Base-by-base conservation (phyloP, 2,329 filamentous ascomycete species). In the Diatrype stigma region DNA sequence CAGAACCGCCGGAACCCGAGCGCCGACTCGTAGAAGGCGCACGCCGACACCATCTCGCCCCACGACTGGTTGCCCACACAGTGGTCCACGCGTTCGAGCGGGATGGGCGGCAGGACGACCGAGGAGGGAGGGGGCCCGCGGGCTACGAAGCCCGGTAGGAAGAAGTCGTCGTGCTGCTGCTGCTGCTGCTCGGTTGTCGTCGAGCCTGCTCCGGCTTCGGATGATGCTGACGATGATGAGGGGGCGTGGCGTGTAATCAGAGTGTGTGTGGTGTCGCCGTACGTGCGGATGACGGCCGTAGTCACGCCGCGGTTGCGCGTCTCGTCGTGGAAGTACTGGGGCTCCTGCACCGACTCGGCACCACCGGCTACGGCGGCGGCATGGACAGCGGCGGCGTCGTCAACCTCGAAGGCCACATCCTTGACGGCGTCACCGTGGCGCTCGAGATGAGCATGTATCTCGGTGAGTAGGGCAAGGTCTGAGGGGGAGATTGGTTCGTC, bases 11-110 rank as follows among this genome's bases (percentile, higher is more conserved):
- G 91, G 81, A 96, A 96, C 49, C 87, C 87, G 26, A 96, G 87
- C 56, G 87, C 89, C 56, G 85, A 82, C 74, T 96, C 92, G 75
- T 96, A 97, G 70, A 89, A 85, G 51, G 72, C 77, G 66, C 81
- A 84, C 34, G 81, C 82, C 12, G 76, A 76, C 53, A 76, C 75
- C 83, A 97, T 96, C 70, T 92, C 86, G 70, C 91, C 79, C 93
- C 93, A 96, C 71, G 90, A 87, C 76, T 96, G 92, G 77, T 97
- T 96, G 59, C 93, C 93, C 61, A 97, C 93, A 71, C 93, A 96
- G 78, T 97, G 93, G 73, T 97, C 93, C 72, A 97, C 91, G 60
- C 84, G 84, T 55, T 81, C 79, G 49, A 96, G 80, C 10, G 75
- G 69, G 14, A 96, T 81, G 1, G 73, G 62, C 0, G 91, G 90